Percentiles rank a stretch among this genome's conserved stretches.
Conservation (phyloP, 2,329 filamentous ascomycete genomes). For the Xylariaceae sp. region DNA sequence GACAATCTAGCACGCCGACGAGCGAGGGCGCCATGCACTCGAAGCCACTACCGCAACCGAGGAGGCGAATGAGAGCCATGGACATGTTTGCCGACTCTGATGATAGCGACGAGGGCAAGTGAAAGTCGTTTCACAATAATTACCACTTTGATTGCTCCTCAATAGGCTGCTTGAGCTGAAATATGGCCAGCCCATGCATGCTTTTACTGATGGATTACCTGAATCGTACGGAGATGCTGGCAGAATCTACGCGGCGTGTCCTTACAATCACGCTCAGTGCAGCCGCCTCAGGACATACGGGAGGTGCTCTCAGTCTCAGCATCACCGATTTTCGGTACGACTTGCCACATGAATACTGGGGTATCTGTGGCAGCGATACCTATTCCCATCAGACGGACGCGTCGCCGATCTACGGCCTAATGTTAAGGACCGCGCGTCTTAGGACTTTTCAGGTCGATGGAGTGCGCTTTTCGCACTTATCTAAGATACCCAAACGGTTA, state of each 20-base stretch:
- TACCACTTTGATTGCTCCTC: background rate
- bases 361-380: background rate
- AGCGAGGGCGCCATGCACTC: slow-evolving; percentile 18
- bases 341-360: background rate
- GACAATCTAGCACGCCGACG: slow-evolving; percentile 27
- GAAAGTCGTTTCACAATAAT: slow-evolving; percentile 1
- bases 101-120: slow-evolving; percentile 37
- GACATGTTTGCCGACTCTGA: slow-evolving; percentile 86
- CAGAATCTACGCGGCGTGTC: background rate
- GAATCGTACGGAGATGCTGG: background rate
- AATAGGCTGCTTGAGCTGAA: background rate
- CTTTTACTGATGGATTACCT: background rate
- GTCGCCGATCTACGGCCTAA: background rate
- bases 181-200: background rate
- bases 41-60: slow-evolving; percentile 32
- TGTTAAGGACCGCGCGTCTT: background rate
- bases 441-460: background rate
- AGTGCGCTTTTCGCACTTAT: background rate
- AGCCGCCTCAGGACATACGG: no score
- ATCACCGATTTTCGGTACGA: background rate
- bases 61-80: slow-evolving; percentile 67
- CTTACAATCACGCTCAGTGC: no score
- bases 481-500: background rate
- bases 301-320: no score
- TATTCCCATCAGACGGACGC: background rate